phyloP scores from a whole-genome alignment of 768 basidiomycete genomes.

The Lentinula boryana region DNA sequence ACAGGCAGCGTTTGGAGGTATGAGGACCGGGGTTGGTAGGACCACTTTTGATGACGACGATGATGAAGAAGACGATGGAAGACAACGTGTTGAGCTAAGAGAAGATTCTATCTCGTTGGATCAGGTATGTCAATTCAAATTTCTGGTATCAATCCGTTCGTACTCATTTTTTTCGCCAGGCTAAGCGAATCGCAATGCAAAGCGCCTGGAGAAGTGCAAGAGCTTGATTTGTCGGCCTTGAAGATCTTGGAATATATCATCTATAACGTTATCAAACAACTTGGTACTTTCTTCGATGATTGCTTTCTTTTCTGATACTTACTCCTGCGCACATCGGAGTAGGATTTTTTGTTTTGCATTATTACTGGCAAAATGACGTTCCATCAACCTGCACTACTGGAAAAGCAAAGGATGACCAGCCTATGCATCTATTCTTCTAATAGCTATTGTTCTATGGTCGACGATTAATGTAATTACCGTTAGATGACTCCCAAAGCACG shows the following conservation, averaged over 20 bases:
- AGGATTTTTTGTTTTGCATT: background rate
- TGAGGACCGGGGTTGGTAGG: conserved; percentile 37
- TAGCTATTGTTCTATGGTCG: background rate
- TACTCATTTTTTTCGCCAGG: conserved; percentile 32
- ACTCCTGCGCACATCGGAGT: background rate
- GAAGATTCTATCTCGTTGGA: conserved; percentile 89
- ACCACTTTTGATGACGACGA: conserved; percentile 61
- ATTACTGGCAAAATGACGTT: background rate
- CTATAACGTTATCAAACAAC: background rate
- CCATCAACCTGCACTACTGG: background rate
- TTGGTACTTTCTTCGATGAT: background rate
- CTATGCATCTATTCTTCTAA: background rate
- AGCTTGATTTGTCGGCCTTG: conserved; percentile 26
- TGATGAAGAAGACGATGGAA: conserved; percentile 52
- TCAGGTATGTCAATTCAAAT: conserved; percentile 50
- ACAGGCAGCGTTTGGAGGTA: conserved; percentile 80
- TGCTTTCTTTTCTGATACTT: background rate
- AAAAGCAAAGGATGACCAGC: background rate
- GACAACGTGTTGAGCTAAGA: conserved; percentile 69
- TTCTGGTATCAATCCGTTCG: background rate
- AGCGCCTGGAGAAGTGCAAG: conserved; percentile 80
- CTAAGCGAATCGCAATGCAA: conserved; percentile 81
- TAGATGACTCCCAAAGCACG: background rate
- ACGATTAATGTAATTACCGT: background rate
- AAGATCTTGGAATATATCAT: background rate